Evolutionary conservation across 805 yeast genomes (phyloP), one percentile per base, ranked within the genome.

Genomic region (Metschnikowia lachancei): DNA sequence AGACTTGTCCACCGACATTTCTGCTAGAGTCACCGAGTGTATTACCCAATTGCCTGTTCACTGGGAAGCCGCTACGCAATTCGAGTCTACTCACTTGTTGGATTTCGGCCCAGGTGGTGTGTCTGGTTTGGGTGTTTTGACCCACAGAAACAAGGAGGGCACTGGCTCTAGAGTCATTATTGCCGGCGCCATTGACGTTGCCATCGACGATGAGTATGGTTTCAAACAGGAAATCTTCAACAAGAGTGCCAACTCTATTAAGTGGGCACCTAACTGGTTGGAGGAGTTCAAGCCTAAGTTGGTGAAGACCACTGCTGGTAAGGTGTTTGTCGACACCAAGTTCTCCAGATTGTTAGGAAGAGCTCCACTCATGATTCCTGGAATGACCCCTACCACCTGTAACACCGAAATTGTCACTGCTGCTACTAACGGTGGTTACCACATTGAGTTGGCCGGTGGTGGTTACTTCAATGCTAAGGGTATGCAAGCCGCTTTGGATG

Each of bases 51-150:
- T 88, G 61, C 89, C 96, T 36, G 99, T 94, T 54, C 78, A 87
- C 70, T 94, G 99, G 99, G 98, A 94, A 73, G 56, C 58, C 24
- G 95, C 98, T 26, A 91, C 97, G 31, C 65, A 80, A 55, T 88
- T 87, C 66, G 66, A 78, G 39, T 79, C 94, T 22, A 87, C 97
- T 39, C 99, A 94, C 66, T 80, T 94, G 59, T 68, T 94, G 52
- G 99, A 94, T 72, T 94, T 94, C 60, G 99, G 99, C 65, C 99
- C 99, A 52, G 99, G 99, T 70, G 98, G 98, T 59, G 83, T 88
- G 32, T 87, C 97, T 37, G 99, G 99, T 60, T 77, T 94, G 56
- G 99, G 99, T 72, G 87, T 87, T 52, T 78, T 94, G 59, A 94
- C 99, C 47, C 97, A 90, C 72, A 85, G 96, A 72, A 94, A 92